Percentiles rank a stretch among this genome's conserved stretches.
Conservation (phyloP, 495 filamentous ascomycete genomes). For the Aspergillus baeticus region DNA sequence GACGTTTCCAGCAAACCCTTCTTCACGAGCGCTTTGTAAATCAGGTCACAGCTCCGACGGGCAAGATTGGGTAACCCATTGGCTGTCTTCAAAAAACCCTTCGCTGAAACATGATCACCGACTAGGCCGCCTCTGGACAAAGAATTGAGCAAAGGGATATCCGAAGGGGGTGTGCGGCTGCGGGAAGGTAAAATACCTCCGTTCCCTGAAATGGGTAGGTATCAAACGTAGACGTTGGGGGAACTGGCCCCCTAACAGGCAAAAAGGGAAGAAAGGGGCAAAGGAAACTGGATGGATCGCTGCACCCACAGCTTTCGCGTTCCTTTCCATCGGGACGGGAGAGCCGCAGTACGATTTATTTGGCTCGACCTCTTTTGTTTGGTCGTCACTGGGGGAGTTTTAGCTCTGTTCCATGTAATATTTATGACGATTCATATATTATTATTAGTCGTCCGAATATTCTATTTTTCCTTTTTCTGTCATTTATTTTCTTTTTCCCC, state of each 20-base stretch:
- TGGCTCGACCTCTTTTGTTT: conserved; percentile 8
- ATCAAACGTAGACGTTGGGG: not conserved
- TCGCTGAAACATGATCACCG: not conserved
- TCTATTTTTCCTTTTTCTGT: conserved; percentile 16
- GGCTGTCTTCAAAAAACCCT: not conserved
- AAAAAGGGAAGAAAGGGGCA: conserved; percentile 31
- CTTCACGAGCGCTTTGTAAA: not conserved
- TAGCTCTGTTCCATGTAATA: conserved; percentile 12
- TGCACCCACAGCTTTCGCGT: conserved; percentile 22
- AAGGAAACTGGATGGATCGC: conserved; percentile 22
- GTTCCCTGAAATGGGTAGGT: not conserved
- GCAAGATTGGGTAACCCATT: not conserved
- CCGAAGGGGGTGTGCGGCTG: too few species aligned
- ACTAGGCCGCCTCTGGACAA: too few species aligned
- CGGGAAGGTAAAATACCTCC: too few species aligned
- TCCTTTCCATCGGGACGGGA: conserved; percentile 39
- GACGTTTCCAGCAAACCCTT: not conserved
- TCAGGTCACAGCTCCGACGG: not conserved
- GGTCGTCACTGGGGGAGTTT: not conserved
- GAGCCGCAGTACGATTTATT: conserved; percentile 25
- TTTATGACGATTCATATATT: conserved; percentile 15
- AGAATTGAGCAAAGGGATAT: too few species aligned
- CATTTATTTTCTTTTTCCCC: conserved; percentile 13
- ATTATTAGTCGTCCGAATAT: conserved; percentile 7
- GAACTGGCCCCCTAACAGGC: conserved; percentile 1